Base-by-base conservation (phyloP, 257 asterid species). In the Lithospermum erythrorhizon region DNA sequence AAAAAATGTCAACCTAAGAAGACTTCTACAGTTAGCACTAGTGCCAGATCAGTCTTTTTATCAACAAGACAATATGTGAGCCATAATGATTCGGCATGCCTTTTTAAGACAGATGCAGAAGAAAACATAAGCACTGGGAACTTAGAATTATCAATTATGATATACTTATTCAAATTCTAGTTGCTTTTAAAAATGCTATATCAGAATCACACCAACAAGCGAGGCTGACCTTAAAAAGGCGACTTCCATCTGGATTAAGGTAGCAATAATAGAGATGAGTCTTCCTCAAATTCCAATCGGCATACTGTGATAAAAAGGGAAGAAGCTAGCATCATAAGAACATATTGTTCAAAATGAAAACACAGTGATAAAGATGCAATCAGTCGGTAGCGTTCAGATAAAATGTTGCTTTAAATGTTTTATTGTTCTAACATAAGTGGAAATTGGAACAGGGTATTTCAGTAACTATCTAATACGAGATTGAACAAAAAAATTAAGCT, bases 201-300 rank as follows among this genome's bases (percentile, higher is more conserved):
- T 10, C 11, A 25, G 23, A n/a, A n/a, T 6, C 9, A 53, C 24
- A 53, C 21, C 11, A 53, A 53, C 56, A 24, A 66, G 58, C 19
- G 51, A 35, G 20, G 71, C 89, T 64, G 68, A 87, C 97, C 95
- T 84, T 78, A 62, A 89, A 81, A 73, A 61, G 41, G 65, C 69
- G 76, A 61, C 82, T 79, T 72, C 84, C 87, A 60, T 86, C 79
- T 20, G 17, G 51, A 58, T 62, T 58, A 69, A 78, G 64, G 58
- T 83, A 41, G 64, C 85, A 86, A 67, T 81, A 68, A 61, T 84
- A 89, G 35, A 70, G 63, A 76, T 81, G 78, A 20, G 90, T 75
- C 65, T 78, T 87, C 53, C 88, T 81, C 4, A 79, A 75, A 57
- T 84, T 86, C 95, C 93, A 87, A 57, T 78, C 85, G 57, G 61